phyloP scores from a whole-genome alignment of 257 asterid species.

The Gardenia jasminoides region DNA sequence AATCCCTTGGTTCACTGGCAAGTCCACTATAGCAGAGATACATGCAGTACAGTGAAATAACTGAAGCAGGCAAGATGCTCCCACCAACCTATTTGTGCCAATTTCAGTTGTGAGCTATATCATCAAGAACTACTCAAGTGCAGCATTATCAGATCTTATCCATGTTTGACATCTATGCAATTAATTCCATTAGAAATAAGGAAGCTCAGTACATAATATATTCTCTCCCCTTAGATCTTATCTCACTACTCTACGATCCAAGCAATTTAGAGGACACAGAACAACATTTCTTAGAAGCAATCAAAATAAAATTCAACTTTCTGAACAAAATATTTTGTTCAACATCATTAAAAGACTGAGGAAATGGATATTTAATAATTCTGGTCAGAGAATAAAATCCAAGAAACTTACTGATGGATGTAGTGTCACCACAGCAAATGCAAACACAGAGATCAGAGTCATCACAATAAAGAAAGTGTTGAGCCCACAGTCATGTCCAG shows the following conservation, averaged over 20 bases:
- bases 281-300: neutral
- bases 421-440: constrained; percentile 71
- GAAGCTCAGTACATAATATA: neutral
- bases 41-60: constrained; percentile 85
- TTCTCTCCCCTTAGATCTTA: too few relatives aligned
- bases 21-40: constrained; percentile 94
- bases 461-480: constrained; percentile 83
- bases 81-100: constrained; percentile 60
- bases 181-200: neutral
- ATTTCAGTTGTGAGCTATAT: constrained; percentile 4
- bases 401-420: constrained; percentile 76
- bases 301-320: neutral
- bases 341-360: neutral
- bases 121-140: neutral
- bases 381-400: constrained; percentile 8
- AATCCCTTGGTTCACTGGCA: constrained; percentile 90
- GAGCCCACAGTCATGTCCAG: constrained; percentile 91
- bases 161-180: neutral
- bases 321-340: neutral
- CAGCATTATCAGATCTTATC: neutral
- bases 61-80: constrained; percentile 89
- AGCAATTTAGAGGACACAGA: too few relatives aligned
- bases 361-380: constrained; percentile 1
- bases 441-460: constrained; percentile 60
- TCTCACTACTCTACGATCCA: too few relatives aligned